Evolutionary conservation across 2,329 filamentous ascomycete genomes (phyloP), one percentile per base, ranked within the genome.

Genomic region (Beauveria scarabaeidicola): DNA sequence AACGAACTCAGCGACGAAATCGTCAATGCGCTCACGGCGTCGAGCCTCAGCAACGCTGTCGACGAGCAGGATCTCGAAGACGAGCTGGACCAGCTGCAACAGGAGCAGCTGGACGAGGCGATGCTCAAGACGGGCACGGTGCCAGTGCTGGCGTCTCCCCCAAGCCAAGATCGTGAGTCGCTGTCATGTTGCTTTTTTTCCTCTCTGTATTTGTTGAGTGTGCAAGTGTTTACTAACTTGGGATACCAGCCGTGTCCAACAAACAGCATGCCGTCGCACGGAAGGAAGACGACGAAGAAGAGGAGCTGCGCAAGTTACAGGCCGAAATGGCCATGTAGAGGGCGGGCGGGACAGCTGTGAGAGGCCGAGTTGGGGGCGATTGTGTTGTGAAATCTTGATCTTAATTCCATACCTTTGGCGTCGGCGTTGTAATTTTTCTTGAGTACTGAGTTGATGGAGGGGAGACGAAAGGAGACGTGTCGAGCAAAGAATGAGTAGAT

Each of bases 311-410:
- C 74, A 97, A 94, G 77, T 75, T 99, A 66, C 91, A 96, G 73
- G 92, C 91, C 40, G 93, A 97, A 75, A 97, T 97, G 93, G 92
- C 92, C 65, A 96, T 97, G 88, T 96, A 69, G 80, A 50, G n/a
- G 13, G 43, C n/a, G n/a, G 13, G 43, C n/a, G 44, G 5, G 3
- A 25, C 41, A n/a, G 13, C 25, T 25, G n/a, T 10, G 47, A 52
- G 23, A 9, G 32, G 38, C 32, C 21, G 3, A 29, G 11, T 15
- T 36, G 13, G 15, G 32, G 10, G 32, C 32, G 32, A 36, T 36
- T 36, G 32, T 36, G 32, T 36, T 36, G 11, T 15, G 32, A 36
- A 36, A 6, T 15, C 15, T 36, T 36, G 32, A 63, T 62, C 63
- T 62, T 51, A 32, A 51, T 27, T 11, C 27, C 52, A 55, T 46